Percentiles rank a stretch among this genome's conserved stretches.
Conservation (phyloP, 2,329 filamentous ascomycete species). For the Aureobasidium mangrovei region DNA sequence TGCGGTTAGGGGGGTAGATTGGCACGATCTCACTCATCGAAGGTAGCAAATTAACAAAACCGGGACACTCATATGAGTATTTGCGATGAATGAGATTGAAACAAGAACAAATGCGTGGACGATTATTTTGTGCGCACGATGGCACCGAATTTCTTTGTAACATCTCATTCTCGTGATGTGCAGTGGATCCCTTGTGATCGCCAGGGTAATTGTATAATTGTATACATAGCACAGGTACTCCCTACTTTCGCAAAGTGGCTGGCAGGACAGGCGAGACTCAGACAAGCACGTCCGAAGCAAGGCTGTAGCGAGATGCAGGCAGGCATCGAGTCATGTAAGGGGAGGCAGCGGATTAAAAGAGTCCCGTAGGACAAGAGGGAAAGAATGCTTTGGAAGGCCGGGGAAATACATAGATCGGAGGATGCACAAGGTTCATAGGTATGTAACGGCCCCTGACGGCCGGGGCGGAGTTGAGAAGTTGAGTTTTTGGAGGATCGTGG, state of each 20-base stretch:
- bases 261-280: neutral
- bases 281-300: no score
- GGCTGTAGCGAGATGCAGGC: no score
- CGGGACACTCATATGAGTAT: no score
- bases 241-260: neutral
- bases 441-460: neutral
- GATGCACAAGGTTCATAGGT: neutral
- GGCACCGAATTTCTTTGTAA: no score
- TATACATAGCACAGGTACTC: neutral
- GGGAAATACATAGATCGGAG: neutral
- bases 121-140: no score
- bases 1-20: no score
- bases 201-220: neutral
- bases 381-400: conserved; percentile 7
- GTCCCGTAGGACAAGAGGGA: neutral
- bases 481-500: neutral
- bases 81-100: no score
- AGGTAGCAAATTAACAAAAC: no score
- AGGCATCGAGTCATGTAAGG: conserved; percentile 6
- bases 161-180: no score
- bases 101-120: no score
- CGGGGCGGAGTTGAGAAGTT: neutral
- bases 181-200: no score
- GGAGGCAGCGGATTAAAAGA: neutral
- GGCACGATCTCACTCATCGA: no score